Evolutionary conservation across 306 rosid genomes (phyloP), one percentile per base, ranked within the genome.

Genomic region (Clitoria ternatea): DNA sequence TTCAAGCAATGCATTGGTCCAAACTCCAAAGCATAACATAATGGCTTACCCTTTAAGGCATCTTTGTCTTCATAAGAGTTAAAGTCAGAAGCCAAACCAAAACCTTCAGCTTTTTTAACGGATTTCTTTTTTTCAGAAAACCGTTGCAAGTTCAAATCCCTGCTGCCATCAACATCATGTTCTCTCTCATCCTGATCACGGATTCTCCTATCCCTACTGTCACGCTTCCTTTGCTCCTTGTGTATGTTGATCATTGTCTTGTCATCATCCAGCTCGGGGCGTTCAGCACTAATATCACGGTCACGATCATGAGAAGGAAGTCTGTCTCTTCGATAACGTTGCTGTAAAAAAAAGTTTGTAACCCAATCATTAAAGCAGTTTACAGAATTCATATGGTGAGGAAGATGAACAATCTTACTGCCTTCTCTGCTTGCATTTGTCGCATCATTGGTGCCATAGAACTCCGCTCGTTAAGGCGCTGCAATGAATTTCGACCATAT

Each of bases 161-260:
- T 77, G 76, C 62, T 75, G 54, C 79, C 78, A 79, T 89, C 97
- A 53, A 81, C 81, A 70, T 93, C 96, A 39, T 72, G 80, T 80
- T 84, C 95, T 83, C 89, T 84, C 53, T 89, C 94, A 75, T 83
- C 99, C 44, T 73, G 85, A 27, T 94, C 97, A 39, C 82, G 85
- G 60, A 69, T 81, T 82, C 87, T 94, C 76, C 91, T 84, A 72
- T 87, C 97, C 71, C 85, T 85, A 43, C 17, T 78, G 30, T 93
- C 80, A 52, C 78, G 90, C 77, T 82, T 86, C 75, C 85, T 82
- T 36, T 82, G 92, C 61, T 87, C 97, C 86, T 86, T 87, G 55
- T 85, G 85, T 27, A 80, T 62, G 84, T 85, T 94, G 64, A 84
- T 68, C 74, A 72, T 65, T 62, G 85, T 84, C 73, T 92, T 87